Conservation (phyloP, 345 rosid species). For the Mercurialis annua region DNA sequence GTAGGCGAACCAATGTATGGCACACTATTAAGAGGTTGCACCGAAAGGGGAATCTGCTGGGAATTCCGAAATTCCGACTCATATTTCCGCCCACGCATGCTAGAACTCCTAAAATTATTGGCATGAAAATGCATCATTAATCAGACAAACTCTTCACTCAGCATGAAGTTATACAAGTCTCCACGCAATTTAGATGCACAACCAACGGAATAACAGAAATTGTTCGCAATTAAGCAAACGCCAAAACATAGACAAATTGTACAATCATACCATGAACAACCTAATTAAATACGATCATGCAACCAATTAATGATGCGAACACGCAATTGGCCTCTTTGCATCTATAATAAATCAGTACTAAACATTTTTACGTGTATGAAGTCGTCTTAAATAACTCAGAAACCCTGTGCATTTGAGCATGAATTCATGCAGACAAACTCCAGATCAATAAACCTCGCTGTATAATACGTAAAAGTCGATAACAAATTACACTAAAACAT, state of each 20-base stretch:
- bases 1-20: conserved; percentile 58
- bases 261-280: neutral
- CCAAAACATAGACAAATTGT: neutral
- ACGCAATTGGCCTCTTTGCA: neutral
- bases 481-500: neutral
- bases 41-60: conserved; percentile 33
- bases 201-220: neutral
- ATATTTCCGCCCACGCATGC: conserved; percentile 22
- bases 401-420: neutral
- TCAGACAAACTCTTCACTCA: neutral
- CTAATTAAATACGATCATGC: neutral
- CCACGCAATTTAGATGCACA: neutral
- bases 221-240: neutral
- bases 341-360: neutral
- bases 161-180: neutral
- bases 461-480: neutral
- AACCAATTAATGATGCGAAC: neutral
- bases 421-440: no score
- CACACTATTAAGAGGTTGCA: conserved; percentile 59
- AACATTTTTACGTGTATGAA: neutral
- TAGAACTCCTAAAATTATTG: conserved; percentile 25
- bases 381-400: neutral
- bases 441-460: no score
- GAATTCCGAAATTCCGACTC: conserved; percentile 12
- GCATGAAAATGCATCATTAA: conserved; percentile 6